A percentile compares a stretch with the other conserved stretches of the same genome.
These are phyloP conservation scores for Massariosphaeria phaeospora DNA, from an alignment of 495 filamentous ascomycete species.

Conservation along the genomic window DNA sequence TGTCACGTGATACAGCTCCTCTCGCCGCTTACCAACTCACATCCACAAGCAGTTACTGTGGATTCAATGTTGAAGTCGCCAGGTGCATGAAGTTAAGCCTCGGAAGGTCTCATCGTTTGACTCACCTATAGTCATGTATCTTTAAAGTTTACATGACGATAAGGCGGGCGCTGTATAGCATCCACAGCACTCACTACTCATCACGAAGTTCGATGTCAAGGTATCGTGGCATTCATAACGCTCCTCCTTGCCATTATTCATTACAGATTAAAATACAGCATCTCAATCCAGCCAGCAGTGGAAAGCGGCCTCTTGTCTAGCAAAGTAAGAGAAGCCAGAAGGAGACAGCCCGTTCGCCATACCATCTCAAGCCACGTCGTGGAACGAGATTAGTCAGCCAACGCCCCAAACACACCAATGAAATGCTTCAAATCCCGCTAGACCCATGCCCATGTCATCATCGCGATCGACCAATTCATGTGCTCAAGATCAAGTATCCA, in stretches of 20 bases:
- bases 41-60: no score
- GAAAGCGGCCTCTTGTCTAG: slow-evolving; percentile 1
- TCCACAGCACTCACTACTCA: no score
- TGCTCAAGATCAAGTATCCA: slow-evolving; percentile 11
- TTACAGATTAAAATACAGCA: slow-evolving; percentile 26
- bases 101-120: no score
- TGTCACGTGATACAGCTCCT: no score
- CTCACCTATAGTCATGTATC: no score
- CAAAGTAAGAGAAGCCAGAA: neutral
- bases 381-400: neutral
- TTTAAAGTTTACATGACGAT: no score
- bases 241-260: slow-evolving; percentile 31
- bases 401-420: neutral
- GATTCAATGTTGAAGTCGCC: no score
- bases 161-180: neutral
- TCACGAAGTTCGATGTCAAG: no score
- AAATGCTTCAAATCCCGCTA: slow-evolving; percentile 8
- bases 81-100: no score
- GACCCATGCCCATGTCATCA: slow-evolving; percentile 15
- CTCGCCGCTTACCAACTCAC: no score
- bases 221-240: no score
- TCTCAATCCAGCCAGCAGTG: neutral
- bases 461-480: neutral
- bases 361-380: neutral
- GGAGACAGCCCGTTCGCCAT: neutral